Evolutionary conservation across 1,139 yeast genomes (phyloP).

Genomic region (Ogataea hybrid): DNA sequence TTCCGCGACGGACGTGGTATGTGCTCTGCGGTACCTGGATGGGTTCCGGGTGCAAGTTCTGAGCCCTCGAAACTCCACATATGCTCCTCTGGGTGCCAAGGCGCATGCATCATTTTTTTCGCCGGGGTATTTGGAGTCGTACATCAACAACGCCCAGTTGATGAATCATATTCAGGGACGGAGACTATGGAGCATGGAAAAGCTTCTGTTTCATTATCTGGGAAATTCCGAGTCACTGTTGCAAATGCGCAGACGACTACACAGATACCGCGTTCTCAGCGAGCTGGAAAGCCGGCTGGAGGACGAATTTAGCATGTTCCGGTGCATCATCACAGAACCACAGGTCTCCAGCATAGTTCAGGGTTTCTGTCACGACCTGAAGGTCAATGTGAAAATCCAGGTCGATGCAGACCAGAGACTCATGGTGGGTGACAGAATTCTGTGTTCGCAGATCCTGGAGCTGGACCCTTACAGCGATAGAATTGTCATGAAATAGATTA

Average conservation of each 20-base stretch:
- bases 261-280: constrained; percentile 16
- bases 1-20: constrained; percentile 31
- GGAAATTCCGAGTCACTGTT: constrained; percentile 24
- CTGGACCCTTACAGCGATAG: constrained; percentile 38
- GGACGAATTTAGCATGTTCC: constrained; percentile 13
- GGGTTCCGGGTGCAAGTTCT: constrained; percentile 12
- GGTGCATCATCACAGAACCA: constrained; percentile 21
- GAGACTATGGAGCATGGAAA: constrained; percentile 2
- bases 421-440: constrained; percentile 41
- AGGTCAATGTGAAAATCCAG: constrained; percentile 44
- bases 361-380: constrained; percentile 47
- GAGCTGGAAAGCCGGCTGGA: constrained; percentile 8
- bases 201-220: constrained; percentile 10
- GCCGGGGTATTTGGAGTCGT: constrained; percentile 30
- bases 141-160: constrained; percentile 37
- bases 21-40: constrained; percentile 31
- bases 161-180: constrained; percentile 16
- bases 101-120: constrained; percentile 29
- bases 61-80: neutral
- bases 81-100: constrained; percentile 30
- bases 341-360: constrained; percentile 17
- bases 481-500: constrained; percentile 33
- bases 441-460: constrained; percentile 40
- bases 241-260: constrained; percentile 13
- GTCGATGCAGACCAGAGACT: constrained; percentile 21